phyloP scores from a whole-genome alignment of 2,329 filamentous ascomycete species.

The Davidsoniella australis region DNA sequence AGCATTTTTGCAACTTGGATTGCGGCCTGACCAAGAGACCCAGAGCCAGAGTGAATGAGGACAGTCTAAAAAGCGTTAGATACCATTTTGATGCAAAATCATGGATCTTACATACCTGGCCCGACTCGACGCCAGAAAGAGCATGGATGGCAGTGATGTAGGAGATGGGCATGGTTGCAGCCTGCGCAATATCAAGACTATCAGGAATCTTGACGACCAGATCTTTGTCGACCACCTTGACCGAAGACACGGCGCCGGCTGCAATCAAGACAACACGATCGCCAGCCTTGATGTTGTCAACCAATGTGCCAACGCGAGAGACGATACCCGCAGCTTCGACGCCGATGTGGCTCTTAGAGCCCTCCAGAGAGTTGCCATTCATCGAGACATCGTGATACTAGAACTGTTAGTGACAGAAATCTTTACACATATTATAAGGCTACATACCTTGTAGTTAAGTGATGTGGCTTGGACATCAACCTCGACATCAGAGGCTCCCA shows the following conservation, averaged over 20 bases:
- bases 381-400: not conserved
- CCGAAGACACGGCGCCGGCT: conserved; percentile 17
- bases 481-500: too few species aligned
- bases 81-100: too few species aligned
- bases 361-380: not conserved
- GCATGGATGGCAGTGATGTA: conserved; percentile 20
- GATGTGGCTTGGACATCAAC: too few species aligned
- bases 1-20: too few species aligned
- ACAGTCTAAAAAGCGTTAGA: too few species aligned
- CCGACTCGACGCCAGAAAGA: conserved; percentile 17
- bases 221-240: conserved; percentile 16
- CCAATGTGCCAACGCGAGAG: conserved; percentile 17
- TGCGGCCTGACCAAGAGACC: too few species aligned
- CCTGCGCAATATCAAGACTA: conserved; percentile 20
- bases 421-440: not conserved
- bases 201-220: conserved; percentile 21
- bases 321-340: conserved; percentile 20
- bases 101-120: conserved; percentile 4
- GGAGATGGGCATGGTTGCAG: conserved; percentile 22
- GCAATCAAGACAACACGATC: conserved; percentile 19
- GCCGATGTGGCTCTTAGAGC: conserved; percentile 13
- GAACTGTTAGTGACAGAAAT: not conserved
- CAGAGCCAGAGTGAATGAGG: too few species aligned
- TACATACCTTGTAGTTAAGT: too few species aligned
- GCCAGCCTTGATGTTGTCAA: conserved; percentile 19